These are phyloP conservation scores for Penicillium macrosclerotiorum DNA, from an alignment of 495 filamentous ascomycete genomes.

Conservation along the genomic window DNA sequence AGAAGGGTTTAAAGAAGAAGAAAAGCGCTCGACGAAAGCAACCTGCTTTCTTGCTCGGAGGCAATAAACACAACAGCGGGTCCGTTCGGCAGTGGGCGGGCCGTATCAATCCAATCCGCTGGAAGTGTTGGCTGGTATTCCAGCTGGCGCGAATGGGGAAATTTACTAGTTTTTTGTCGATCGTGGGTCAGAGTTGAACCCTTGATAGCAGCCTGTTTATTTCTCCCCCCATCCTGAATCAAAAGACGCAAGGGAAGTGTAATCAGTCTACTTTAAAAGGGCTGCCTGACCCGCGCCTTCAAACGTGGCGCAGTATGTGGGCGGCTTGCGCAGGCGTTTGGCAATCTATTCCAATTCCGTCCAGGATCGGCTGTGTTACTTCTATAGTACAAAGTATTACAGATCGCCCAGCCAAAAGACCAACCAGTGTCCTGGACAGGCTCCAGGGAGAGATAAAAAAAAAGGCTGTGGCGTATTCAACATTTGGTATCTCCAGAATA, in stretches of 20 bases:
- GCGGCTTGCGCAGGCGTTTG: conserved; percentile 16
- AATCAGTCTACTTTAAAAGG: too few species aligned
- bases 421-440: too few species aligned
- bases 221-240: too few species aligned
- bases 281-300: conserved; percentile 15
- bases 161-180: too few species aligned
- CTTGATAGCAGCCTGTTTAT: too few species aligned
- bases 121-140: neutral
- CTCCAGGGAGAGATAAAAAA: conserved; percentile 4
- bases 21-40: neutral
- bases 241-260: conserved; percentile 18
- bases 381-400: conserved; percentile 1
- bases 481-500: conserved; percentile 37
- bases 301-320: conserved; percentile 23
- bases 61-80: conserved; percentile 1
- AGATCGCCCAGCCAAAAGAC: too few species aligned
- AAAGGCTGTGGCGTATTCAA: conserved; percentile 19
- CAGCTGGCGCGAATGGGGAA: too few species aligned
- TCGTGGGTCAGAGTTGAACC: too few species aligned
- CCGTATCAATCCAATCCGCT: neutral
- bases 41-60: neutral
- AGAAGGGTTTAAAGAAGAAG: neutral
- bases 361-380: conserved; percentile 4
- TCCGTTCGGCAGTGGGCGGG: conserved; percentile 2
- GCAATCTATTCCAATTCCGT: conserved; percentile 8